phyloP scores from a whole-genome alignment of 2,329 filamentous ascomycete genomes.

The Colletotrichum sp. region DNA sequence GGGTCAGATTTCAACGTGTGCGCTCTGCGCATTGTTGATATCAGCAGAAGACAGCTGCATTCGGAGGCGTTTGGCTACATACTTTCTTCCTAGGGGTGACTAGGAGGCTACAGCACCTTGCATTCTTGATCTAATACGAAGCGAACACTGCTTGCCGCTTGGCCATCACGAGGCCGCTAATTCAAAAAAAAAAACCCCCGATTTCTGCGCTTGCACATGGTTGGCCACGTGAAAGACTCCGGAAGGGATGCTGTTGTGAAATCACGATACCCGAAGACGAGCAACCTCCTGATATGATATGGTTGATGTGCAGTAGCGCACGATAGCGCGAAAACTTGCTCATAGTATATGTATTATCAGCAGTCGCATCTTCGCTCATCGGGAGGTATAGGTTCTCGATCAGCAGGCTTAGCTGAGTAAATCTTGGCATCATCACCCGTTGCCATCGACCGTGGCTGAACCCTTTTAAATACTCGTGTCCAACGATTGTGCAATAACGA shows the following conservation, averaged over 20 bases:
- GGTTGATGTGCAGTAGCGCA: background rate
- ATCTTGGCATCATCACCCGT: background rate
- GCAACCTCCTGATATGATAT: background rate
- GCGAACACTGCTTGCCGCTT: background rate
- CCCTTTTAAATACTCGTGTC: background rate
- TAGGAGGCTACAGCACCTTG: background rate
- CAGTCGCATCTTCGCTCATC: background rate
- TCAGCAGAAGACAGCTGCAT: background rate
- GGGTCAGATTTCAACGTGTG: background rate
- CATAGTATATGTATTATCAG: background rate
- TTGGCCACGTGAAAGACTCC: background rate
- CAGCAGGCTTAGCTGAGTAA: background rate
- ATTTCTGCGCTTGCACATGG: background rate
- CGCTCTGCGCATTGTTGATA: background rate
- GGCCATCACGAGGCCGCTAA: background rate
- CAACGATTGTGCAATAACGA: background rate
- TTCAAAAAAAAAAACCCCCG: background rate
- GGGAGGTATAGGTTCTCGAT: background rate
- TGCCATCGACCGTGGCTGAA: background rate
- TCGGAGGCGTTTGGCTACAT: conserved; percentile 1
- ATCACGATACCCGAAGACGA: background rate
- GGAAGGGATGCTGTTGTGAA: background rate
- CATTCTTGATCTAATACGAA: background rate
- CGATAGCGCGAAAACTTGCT: background rate
- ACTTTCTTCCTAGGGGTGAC: background rate